These are phyloP conservation scores for Solanum medicagineum DNA, from an alignment of 257 asterid species.

Conservation along the genomic window DNA sequence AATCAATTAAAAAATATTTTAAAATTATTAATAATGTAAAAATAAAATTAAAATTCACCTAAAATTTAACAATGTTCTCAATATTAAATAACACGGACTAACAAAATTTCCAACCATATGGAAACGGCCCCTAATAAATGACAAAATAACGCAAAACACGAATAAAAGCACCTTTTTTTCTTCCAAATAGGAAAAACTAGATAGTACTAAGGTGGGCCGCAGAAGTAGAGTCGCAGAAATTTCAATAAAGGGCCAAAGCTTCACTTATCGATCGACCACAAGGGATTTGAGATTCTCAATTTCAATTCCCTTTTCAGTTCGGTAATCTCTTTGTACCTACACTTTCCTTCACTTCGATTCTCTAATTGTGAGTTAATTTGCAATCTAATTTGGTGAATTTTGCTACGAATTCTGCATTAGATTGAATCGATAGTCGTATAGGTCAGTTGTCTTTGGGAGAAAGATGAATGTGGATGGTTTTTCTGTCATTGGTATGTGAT, in stretches of 20 bases:
- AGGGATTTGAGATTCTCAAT: not conserved
- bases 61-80: no score
- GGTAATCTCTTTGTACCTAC: not conserved
- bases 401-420: not conserved
- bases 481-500: not conserved
- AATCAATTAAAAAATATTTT: no score
- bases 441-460: not conserved
- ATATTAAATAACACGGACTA: no score
- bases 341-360: not conserved
- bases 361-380: not conserved
- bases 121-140: not conserved
- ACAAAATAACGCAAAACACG: not conserved
- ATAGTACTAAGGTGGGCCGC: not conserved
- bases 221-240: not conserved
- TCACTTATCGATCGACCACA: not conserved
- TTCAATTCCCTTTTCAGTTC: not conserved
- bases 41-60: no score
- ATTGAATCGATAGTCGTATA: not conserved
- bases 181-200: not conserved
- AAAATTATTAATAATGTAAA: no score
- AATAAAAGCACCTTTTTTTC: not conserved
- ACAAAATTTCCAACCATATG: not conserved
- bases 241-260: not conserved
- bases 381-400: not conserved
- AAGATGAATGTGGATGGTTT: not conserved